phyloP scores from a whole-genome alignment of 805 yeast species.

The Kodamaea laetipori region DNA sequence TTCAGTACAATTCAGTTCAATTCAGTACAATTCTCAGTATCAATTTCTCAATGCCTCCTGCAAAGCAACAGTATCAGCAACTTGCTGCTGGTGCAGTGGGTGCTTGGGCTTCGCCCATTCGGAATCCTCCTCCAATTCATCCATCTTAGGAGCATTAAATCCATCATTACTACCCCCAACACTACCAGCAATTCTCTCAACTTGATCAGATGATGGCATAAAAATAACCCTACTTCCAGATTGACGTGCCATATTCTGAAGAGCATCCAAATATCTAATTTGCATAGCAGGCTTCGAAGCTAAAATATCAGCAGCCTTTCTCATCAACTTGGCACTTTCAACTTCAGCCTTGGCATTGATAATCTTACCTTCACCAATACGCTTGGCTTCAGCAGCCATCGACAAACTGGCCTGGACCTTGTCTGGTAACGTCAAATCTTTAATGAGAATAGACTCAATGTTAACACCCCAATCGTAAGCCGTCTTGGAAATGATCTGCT shows the following conservation, averaged over 20 bases:
- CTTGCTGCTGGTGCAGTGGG: conserved; percentile 3
- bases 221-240: conserved; percentile 70
- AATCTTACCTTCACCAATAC: conserved; percentile 76
- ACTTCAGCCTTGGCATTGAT: conserved; percentile 76
- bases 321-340: conserved; percentile 72
- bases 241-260: conserved; percentile 67
- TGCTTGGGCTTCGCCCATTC: conserved; percentile 23
- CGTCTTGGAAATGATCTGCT: conserved; percentile 58
- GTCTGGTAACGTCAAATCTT: conserved; percentile 59
- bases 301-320: conserved; percentile 75
- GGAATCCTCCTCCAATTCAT: conserved; percentile 25
- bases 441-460: conserved; percentile 66
- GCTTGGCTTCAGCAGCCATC: conserved; percentile 73
- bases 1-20: too few species aligned
- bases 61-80: conserved; percentile 31
- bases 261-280: conserved; percentile 75
- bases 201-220: conserved; percentile 59
- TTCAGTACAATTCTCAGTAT: background rate
- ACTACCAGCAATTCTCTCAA: conserved; percentile 40
- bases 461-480: conserved; percentile 72
- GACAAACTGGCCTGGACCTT: conserved; percentile 62
- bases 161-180: conserved; percentile 15
- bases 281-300: conserved; percentile 79
- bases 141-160: conserved; percentile 5
- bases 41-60: conserved; percentile 30